Evolutionary conservation across 1,139 yeast species (phyloP).

Genomic region (Debaryomyces nepalensis): DNA sequence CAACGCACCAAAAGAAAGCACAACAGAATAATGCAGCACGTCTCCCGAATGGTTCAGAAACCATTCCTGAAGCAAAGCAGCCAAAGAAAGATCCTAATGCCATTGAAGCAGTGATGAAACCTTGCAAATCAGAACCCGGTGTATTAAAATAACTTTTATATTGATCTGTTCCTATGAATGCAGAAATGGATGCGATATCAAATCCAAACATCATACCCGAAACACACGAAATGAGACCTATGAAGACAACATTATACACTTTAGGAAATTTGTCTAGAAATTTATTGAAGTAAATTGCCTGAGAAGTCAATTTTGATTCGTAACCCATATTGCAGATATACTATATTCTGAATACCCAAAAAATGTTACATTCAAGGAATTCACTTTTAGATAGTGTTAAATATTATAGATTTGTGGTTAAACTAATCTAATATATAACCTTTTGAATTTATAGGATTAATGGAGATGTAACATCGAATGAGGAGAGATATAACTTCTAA

Average conservation of each 20-base stretch:
- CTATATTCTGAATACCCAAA: too few species aligned
- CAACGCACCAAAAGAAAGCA: constrained; percentile 36
- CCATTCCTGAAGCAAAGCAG: constrained; percentile 32
- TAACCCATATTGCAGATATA: too few species aligned
- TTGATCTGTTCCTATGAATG: constrained; percentile 48
- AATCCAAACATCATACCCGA: constrained; percentile 63
- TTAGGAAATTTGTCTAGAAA: constrained; percentile 44
- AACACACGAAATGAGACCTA: constrained; percentile 49
- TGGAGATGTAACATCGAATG: too few species aligned
- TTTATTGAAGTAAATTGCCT: constrained; percentile 32
- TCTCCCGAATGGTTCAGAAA: constrained; percentile 44
- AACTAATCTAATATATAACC: too few species aligned
- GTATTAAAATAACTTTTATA: constrained; percentile 30
- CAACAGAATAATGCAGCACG: constrained; percentile 35
- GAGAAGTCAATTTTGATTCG: constrained; percentile 34
- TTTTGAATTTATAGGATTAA: too few species aligned
- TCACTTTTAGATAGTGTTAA: too few species aligned
- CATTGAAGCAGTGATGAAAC: constrained; percentile 42
- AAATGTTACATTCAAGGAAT: too few species aligned
- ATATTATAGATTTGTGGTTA: too few species aligned
- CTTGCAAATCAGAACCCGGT: constrained; percentile 28
- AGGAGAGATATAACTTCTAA: too few species aligned
- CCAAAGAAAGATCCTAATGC: constrained; percentile 42
- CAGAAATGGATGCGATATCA: constrained; percentile 65
- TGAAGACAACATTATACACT: constrained; percentile 40